Base-by-base conservation (phyloP, 192 early-diverging fungal genomes). In the Pilobolus umbonatus region DNA sequence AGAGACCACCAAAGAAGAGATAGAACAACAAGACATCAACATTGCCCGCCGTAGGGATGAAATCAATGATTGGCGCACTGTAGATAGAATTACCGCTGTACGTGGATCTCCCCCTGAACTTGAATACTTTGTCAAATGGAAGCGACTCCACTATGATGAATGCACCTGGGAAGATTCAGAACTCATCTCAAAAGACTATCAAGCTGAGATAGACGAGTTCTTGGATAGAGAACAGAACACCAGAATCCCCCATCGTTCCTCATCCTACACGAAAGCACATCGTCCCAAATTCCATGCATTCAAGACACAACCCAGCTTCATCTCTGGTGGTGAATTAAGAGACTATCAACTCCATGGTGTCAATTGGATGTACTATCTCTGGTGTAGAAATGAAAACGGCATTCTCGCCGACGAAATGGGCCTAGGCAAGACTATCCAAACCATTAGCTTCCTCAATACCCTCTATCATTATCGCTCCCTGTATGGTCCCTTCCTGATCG, bases 341-440 rank as follows among this genome's bases (percentile, higher is more conserved):
- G 95, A 98, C 61, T 99, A 98, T 68, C 98, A 99, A 73, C 62
- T 97, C 39, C 82, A 86, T 22, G 94, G 94, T 32, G 72, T 99
- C 36, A 98, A 96, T 72, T 99, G 98, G 98, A 90, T 95, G 86
- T 92, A 92, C 3, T 82, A 88, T 55, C 73, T 98, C 39, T 99
- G 96, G 96, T 89, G 91, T 62, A 80, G 82, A 48, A 92, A 96
- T 74, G 80, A 93, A 68, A 98, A 98, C 65, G 98, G 96, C 4
- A 98, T 99, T 59, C 61, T 98, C 31, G 98, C 96, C 0, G 96
- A 98, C 64, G 96, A 98, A 74, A 85, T 88, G 91, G 88, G 93
- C 15, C 72, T 96, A 17, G 98, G 98, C 4, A 99, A 99, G 75
- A 98, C 98, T 0, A 81, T 99, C 2, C 98, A 99, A 73, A 94